These are phyloP conservation scores for Dryas octopetala DNA, from an alignment of 306 rosid species.

Conservation along the genomic window DNA sequence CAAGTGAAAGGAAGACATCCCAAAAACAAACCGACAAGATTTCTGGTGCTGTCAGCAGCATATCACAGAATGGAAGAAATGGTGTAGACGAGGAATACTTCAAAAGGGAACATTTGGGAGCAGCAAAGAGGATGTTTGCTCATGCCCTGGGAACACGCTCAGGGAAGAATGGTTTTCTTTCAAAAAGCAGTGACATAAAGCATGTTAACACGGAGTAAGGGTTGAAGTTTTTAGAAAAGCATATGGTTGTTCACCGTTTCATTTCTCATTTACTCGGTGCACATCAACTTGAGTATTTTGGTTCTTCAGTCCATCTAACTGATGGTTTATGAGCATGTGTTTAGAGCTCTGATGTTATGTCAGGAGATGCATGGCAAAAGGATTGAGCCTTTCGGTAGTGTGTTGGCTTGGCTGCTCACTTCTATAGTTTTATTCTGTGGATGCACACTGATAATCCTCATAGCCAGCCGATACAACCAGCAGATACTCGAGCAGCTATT, in stretches of 20 bases:
- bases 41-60: constrained; percentile 20
- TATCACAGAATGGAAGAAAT: constrained; percentile 40
- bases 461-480: constrained; percentile 5
- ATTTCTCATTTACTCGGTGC: constrained; percentile 18
- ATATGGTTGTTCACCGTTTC: constrained; percentile 9
- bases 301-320: constrained; percentile 28
- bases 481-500: neutral
- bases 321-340: constrained; percentile 28
- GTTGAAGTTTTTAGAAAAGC: constrained; percentile 18
- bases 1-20: constrained; percentile 33
- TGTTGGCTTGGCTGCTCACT: constrained; percentile 21
- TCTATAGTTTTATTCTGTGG: constrained; percentile 4
- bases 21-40: constrained; percentile 38
- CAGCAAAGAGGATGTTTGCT: constrained; percentile 94
- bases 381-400: constrained; percentile 1
- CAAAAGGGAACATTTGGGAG: constrained; percentile 84
- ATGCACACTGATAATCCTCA: constrained; percentile 20
- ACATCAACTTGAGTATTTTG: constrained; percentile 17
- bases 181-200: constrained; percentile 48
- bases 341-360: constrained; percentile 9
- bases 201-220: constrained; percentile 32
- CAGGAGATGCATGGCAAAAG: constrained; percentile 28
- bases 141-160: constrained; percentile 77
- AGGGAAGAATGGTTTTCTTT: constrained; percentile 52
- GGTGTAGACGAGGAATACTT: constrained; percentile 45